Evolutionary conservation across 192 early-diverging fungal genomes (phyloP), one percentile per base, ranked within the genome.

Genomic region (Coemansia sp.): DNA sequence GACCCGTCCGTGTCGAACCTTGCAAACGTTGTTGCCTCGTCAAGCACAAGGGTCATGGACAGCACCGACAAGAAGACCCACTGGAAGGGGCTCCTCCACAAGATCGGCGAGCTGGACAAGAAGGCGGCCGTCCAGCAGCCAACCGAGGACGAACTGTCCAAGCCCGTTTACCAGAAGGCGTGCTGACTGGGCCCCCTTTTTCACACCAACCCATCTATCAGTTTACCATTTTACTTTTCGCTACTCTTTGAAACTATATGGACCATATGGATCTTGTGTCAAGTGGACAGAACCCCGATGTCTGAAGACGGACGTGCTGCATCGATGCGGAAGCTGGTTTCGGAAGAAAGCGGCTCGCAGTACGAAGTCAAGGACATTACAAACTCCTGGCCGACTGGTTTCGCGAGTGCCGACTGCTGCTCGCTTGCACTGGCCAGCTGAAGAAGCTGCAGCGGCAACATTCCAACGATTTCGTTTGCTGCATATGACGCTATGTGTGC

Each of bases 161-260:
- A 77, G 65, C 31, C 64, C 4, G 33, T 71, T 27, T 66, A 77
- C 61, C 64, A 77, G 31, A 70, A 67, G 61, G 50, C 61, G 28
- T 77, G 74, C 57, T 76, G 25, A 59, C 8, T 9, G 9, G 33
- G 1, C 8, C 4, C 34, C 34, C 13, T 36, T 36, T 6, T 36
- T 36, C 34, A 11, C 34, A 36, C n/a, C n/a, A n/a, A n/a, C n/a
- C n/a, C n/a, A n/a, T n/a, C n/a, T n/a, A n/a, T n/a, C n/a, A n/a
- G n/a, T n/a, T n/a, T n/a, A n/a, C n/a, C n/a, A 34, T 14, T 40
- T 54, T 27, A 7, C n/a, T 41, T 17, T 7, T 41, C n/a, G 5
- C 41, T 6, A 11, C 33, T 3, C 22, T 20, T 36, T 42, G 27
- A n/a, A n/a, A n/a, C n/a, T n/a, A n/a, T n/a, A n/a, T n/a, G n/a